Evolutionary conservation across 2,329 filamentous ascomycete genomes (phyloP).

Genomic region (Pyrenophora seminiperda): DNA sequence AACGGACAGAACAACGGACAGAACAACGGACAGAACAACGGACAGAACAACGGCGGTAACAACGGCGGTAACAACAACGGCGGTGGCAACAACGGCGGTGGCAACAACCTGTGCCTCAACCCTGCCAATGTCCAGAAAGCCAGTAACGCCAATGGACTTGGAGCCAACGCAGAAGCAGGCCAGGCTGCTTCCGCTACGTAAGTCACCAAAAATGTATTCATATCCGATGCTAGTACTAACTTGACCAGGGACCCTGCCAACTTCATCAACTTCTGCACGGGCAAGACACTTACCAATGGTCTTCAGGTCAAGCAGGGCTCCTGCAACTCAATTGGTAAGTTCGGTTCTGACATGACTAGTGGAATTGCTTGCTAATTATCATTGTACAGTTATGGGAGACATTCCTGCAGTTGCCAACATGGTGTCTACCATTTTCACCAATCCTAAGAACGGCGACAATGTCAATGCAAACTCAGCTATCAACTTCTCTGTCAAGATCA

Average conservation of each 20-base stretch:
- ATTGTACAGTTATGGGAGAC: slow-evolving; percentile 58
- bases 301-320: slow-evolving; percentile 57
- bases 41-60: slow-evolving; percentile 18
- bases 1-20: slow-evolving; percentile 21
- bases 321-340: slow-evolving; percentile 60
- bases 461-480: slow-evolving; percentile 53
- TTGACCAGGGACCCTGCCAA: slow-evolving; percentile 55
- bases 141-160: slow-evolving; percentile 50
- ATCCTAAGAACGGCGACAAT: slow-evolving; percentile 52
- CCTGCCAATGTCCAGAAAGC: slow-evolving; percentile 52
- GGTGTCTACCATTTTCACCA: slow-evolving; percentile 60
- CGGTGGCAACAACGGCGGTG: slow-evolving; percentile 12
- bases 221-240: slow-evolving; percentile 6
- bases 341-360: not conserved
- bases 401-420: slow-evolving; percentile 59
- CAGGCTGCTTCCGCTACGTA: slow-evolving; percentile 56
- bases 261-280: slow-evolving; percentile 66
- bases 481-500: slow-evolving; percentile 55
- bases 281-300: slow-evolving; percentile 62
- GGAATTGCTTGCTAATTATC: not conserved
- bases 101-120: slow-evolving; percentile 39
- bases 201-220: slow-evolving; percentile 12
- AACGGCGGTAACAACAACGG: slow-evolving; percentile 9
- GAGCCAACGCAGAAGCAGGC: slow-evolving; percentile 44
- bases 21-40: slow-evolving; percentile 23